Conservation (phyloP, 2,329 filamentous ascomycete genomes). For the Paraphaeosphaeria minitans region DNA sequence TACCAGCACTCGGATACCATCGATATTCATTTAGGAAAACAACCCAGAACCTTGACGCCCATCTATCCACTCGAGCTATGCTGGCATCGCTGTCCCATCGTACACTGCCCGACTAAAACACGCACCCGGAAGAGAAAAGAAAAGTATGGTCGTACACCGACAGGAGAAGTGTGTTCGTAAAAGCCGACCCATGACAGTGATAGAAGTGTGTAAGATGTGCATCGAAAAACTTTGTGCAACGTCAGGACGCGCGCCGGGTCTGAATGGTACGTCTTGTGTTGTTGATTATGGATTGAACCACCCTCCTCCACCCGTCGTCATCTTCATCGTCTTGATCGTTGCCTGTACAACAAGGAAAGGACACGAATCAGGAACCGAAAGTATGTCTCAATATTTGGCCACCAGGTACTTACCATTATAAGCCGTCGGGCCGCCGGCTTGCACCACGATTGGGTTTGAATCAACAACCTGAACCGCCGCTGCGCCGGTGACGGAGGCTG, state of each 20-base stretch:
- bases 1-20: conserved; percentile 7
- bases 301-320: conserved; percentile 39
- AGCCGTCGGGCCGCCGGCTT: conserved; percentile 27
- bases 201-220: conserved; percentile 10
- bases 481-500: conserved; percentile 32
- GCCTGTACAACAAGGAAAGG: conserved; percentile 25
- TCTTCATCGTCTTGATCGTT: conserved; percentile 29
- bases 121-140: neutral
- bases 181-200: neutral
- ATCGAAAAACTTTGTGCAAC: conserved; percentile 13
- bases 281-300: conserved; percentile 14
- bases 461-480: conserved; percentile 40
- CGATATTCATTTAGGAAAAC: conserved; percentile 2
- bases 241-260: conserved; percentile 26
- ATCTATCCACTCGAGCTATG: neutral
- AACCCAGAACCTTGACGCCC: neutral
- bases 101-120: conserved; percentile 21
- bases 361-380: conserved; percentile 37
- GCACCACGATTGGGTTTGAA: conserved; percentile 42
- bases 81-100: conserved; percentile 14
- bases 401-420: conserved; percentile 44
- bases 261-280: conserved; percentile 25
- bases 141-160: neutral
- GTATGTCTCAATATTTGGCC: conserved; percentile 31
- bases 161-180: neutral